Base-by-base conservation (phyloP, 495 filamentous ascomycete species). In the Penicillium bovifimosum region DNA sequence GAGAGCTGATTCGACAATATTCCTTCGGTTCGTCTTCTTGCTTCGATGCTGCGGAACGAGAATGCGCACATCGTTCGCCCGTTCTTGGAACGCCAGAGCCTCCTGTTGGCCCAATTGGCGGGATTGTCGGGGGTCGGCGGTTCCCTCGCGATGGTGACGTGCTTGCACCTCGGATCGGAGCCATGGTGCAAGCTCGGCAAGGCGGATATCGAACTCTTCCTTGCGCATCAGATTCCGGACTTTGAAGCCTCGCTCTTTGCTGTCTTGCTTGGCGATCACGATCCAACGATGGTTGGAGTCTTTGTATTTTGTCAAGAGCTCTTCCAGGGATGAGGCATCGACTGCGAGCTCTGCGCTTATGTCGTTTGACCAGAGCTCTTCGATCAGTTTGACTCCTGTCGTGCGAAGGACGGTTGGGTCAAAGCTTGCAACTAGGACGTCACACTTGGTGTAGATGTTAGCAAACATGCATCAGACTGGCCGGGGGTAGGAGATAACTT, bases 311-410 rank as follows among this genome's bases (percentile, higher is more conserved):
- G 70, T 60, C 26, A 87, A 71, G 1, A 95, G 77, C 52, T 90
- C 85, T 71, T 96, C 90, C 0, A 83, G 75, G 1, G 72, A 76
- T 4, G 83, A 82, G n/a, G 84, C 76, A 55, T 91, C 87, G 3
- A 83, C 76, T 16, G 91, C 88, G 9, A 98, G 78, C 72, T 97
- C 93, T n/a, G 95, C 90, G 48, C 82, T 91, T 61, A 96, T 88
- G 52, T 86, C 83, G 60, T 87, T 83, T 16, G 80, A 70, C 88
- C 93, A 96, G 11, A 98, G 79, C 24, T 84, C 81, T 41, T 86
- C 82, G 6, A 96, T 70, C 13, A 97, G 73, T 52, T 86, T 83
- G 33, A 96, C 74, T 10, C 90, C 71, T 24, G 81, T 79, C 6
- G 88, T 86, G 29, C 88, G 84, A 13, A 96, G 81, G 7, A 87